Base-by-base conservation (phyloP, 768 basidiomycete species). In the Lactarius evosmus region DNA sequence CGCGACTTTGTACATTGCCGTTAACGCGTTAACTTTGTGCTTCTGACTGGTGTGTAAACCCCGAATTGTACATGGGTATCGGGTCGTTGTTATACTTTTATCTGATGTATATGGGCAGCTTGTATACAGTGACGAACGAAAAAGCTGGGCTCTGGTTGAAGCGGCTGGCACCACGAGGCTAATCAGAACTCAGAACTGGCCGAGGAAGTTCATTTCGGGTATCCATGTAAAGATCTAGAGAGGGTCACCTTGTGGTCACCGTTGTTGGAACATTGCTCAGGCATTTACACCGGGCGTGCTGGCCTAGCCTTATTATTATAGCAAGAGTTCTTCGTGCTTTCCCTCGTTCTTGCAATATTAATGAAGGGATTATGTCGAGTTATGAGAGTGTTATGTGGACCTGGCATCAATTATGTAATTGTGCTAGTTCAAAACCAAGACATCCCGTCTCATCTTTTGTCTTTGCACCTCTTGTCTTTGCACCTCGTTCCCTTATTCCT, bases 401-500 rank as follows among this genome's bases (percentile, higher is more conserved):
- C 16, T 29, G 36, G 51, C 19, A 32, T 51, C 36, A 16, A 41
- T 63, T 63, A 63, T 29, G 33, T 63, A 63, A 63, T 32, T 1
- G 1, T 17, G n/a, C 51, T 30, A 32, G 57, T 53, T 58, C 57
- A 63, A 63, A 63, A 63, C 58, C 40, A 22, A 63, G 62, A 63
- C 62, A 53, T 44, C 32, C 56, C 62, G 51, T 53, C 50, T 46
- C 33, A n/a, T 33, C 38, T 46, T 52, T 64, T 54, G 50, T 60
- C 52, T n/a, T 3, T 9, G 2, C 7, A 17, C 6, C 29, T 46
- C 58, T 64, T 54, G 50, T 60, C 52, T n/a, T 3, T 9, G 2
- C 7, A 17, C 6, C 29, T 44, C 25, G 5, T 38, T 33, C 50
- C 12, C 49, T 51, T 49, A 11, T 25, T 34, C 38, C 49, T 57